These are phyloP conservation scores for Capsicum pubescens DNA, from an alignment of 257 asterid species.

Conservation along the genomic window DNA sequence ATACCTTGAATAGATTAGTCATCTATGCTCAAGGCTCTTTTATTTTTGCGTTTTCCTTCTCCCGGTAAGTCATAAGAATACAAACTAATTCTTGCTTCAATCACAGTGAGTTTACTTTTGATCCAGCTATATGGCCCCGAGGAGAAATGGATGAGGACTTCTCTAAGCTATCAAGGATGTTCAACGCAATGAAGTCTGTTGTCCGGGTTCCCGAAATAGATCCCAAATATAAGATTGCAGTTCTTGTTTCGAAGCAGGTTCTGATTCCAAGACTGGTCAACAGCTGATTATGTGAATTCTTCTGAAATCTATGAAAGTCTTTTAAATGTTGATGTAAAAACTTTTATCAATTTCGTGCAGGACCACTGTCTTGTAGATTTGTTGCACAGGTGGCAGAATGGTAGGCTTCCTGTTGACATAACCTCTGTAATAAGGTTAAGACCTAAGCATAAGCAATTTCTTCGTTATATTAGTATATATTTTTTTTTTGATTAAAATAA, in stretches of 20 bases:
- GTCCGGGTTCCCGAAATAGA: constrained; percentile 80
- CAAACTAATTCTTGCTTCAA: constrained; percentile 34
- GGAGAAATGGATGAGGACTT: constrained; percentile 83
- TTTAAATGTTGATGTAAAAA: neutral
- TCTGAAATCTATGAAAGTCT: neutral
- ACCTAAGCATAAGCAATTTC: constrained; percentile 20
- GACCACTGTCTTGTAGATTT: constrained; percentile 93
- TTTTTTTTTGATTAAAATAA: constrained; percentile 23
- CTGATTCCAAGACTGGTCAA: constrained; percentile 16
- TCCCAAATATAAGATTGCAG: constrained; percentile 78
- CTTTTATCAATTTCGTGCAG: constrained; percentile 43
- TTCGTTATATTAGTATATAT: constrained; percentile 2
- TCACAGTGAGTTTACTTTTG: constrained; percentile 85
- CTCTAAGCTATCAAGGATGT: constrained; percentile 60
- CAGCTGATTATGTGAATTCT: neutral
- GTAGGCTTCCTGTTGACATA: constrained; percentile 81
- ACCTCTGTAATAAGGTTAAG: constrained; percentile 75
- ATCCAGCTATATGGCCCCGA: constrained; percentile 84
- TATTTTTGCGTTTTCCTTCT: neutral
- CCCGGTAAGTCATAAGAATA: neutral
- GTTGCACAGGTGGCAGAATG: constrained; percentile 91
- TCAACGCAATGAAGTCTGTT: constrained; percentile 76
- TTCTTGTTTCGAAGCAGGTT: constrained; percentile 94
- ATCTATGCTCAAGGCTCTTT: neutral
- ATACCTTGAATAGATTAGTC: neutral